Base-by-base conservation (phyloP, 108 stramenopile species). In the Conticribra guillardii region DNA sequence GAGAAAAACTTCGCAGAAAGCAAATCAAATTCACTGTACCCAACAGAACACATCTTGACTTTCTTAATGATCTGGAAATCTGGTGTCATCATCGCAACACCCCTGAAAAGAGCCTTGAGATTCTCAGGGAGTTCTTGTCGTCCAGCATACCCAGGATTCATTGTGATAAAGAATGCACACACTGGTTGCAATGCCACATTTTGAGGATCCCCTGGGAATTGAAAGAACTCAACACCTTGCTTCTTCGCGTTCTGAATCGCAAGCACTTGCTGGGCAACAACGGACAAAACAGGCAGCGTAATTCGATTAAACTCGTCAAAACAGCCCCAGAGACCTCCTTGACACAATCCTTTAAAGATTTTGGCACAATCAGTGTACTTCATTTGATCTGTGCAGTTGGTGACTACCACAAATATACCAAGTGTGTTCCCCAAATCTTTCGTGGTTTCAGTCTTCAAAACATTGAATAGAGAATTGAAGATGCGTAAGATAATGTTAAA, bases 241-340 rank as follows among this genome's bases (percentile, higher is more conserved):
- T 91, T 94, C 82, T 92, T 92, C 19, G 93, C 96, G 76, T 94
- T 95, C 50, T 93, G 92, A 50, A 96, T 92, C 7, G 92, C 87
- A 31, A 95, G 79, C 9, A 96, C 92, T 75, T 94, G 93, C 72
- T 96, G 96, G 11, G 96, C 96, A 45, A 96, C 94, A 48, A 96
- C 96, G 2, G 94, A 95, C 29, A 96, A 83, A 23, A 96, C 96
- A 19, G 96, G 96, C 34, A 96, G 64, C 8, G 85, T 87, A 73
- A 96, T 96, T 48, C 96, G 92, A 72, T 96, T 96, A 85, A 96
- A 96, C 77, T 96, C 96, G 59, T 96, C 96, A 73, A 96, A 96
- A 64, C 96, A 96, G 28, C 96, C 96, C 96, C 96, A 96, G 15
- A 96, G 73, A 18, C 94, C 96, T 19, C 89, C 91, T 68, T 91